phyloP scores from a whole-genome alignment of 2,329 filamentous ascomycete species.

The Raffaelea deltoideospora region DNA sequence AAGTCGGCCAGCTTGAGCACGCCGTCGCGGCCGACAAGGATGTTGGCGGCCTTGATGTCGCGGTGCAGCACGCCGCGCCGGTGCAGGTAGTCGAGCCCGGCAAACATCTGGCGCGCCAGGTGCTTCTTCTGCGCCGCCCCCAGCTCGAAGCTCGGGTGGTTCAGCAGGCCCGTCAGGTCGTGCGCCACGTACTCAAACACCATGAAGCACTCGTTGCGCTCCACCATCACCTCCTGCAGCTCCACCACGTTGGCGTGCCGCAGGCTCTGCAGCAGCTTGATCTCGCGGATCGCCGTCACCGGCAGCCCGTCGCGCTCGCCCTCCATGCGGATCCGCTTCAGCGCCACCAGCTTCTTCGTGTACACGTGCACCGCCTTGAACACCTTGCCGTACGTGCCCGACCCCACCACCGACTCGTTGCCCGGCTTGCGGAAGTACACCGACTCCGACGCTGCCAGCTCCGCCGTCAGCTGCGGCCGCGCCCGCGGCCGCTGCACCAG shows the following conservation, averaged over 20 bases:
- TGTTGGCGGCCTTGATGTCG: slow-evolving; percentile 97
- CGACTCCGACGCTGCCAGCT: slow-evolving; percentile 66
- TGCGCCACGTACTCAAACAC: slow-evolving; percentile 97
- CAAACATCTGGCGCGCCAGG: slow-evolving; percentile 81
- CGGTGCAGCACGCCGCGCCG: slow-evolving; percentile 85
- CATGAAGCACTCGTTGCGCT: slow-evolving; percentile 98
- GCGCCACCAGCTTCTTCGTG: slow-evolving; percentile 64
- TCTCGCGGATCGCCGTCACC: slow-evolving; percentile 79
- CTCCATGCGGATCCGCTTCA: slow-evolving; percentile 90
- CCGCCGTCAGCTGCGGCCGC: slow-evolving; percentile 53
- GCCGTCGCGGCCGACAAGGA: slow-evolving; percentile 79
- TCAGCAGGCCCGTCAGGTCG: slow-evolving; percentile 85
- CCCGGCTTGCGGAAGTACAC: slow-evolving; percentile 92
- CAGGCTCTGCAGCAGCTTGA: slow-evolving; percentile 79
- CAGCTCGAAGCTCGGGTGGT: slow-evolving; percentile 82
- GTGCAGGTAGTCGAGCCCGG: slow-evolving; percentile 87
- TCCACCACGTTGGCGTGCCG: slow-evolving; percentile 71
- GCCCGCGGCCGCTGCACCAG: slow-evolving; percentile 56
- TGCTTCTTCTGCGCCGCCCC: slow-evolving; percentile 82
- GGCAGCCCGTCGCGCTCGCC: slow-evolving; percentile 83
- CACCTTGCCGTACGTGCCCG: slow-evolving; percentile 89
- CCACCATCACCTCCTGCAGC: slow-evolving; percentile 88
- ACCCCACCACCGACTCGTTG: slow-evolving; percentile 93
- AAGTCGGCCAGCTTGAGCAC: slow-evolving; percentile 91
- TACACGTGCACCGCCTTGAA: slow-evolving; percentile 94